Base-by-base conservation (phyloP, 2,329 filamentous ascomycete species). In the Scorias spongiosa region DNA sequence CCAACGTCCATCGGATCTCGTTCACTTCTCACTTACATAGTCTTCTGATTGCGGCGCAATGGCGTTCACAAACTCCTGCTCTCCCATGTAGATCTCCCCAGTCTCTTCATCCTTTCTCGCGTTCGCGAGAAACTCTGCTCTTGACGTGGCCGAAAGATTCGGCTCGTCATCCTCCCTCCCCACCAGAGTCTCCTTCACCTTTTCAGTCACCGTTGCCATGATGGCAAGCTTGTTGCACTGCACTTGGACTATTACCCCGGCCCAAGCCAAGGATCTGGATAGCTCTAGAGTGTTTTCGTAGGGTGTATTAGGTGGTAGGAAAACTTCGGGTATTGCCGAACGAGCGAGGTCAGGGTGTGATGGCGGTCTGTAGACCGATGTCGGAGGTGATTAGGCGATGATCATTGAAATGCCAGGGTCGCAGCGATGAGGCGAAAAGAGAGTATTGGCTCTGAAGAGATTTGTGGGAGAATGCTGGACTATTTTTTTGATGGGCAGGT, bases 61-160 rank as follows among this genome's bases (percentile, higher is more conserved):
- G 26, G 89, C 89, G 57, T 88, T 73, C 56, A 95, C 78, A 63
- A 98, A 98, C 61, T 93, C 77, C n/a, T 88, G 77, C 49, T 82
- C 76, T 39, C 75, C 79, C 76, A 98, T 83, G 59, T 75, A 86
- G 45, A 79, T 70, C 57, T 95, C 85, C 46, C 83, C 88, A 9
- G 78, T 74, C 54, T 78, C 71, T 48, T 80, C 70, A 58, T 93
- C 85, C 62, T 81, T 82, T 57, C 74, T 66, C 36, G 91, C 85
- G 69, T 88, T 72, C 58, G 75, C 75, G 54, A 78, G 66, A 65
- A 96, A 98, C 49, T 78, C 78, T 46, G 78, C 70, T 65, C 80
- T 84, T 51, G 81, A 80, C 63, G 88, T 80, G 48, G 76, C 72
- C 41, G 86, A 87, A 52, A 89, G 66, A 61, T 81, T 72, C 28